Percentiles rank a stretch among this genome's conserved stretches.
phyloP scores from a whole-genome alignment of 257 asterid species.

The Nicotiana paniculata region DNA sequence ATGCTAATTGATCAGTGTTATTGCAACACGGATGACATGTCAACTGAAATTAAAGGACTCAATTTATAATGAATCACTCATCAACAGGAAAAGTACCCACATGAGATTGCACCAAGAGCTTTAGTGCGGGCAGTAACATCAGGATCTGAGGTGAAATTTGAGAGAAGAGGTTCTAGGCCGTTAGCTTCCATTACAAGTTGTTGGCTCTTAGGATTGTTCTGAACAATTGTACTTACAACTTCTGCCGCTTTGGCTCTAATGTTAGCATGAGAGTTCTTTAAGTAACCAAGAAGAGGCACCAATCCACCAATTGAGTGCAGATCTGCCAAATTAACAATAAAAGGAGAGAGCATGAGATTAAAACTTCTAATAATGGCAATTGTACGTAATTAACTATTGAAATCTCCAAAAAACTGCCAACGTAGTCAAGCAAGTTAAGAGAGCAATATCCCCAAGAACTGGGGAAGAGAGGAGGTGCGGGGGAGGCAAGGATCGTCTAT shows the following conservation, averaged over 20 bases:
- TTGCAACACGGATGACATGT: not conserved
- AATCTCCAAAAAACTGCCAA: not conserved
- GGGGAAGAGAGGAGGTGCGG: not conserved
- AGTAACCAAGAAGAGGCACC: slow-evolving; percentile 65
- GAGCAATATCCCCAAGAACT: not conserved
- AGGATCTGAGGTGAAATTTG: slow-evolving; percentile 66
- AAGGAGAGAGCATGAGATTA: not conserved
- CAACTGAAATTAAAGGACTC: not conserved
- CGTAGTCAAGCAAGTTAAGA: not conserved
- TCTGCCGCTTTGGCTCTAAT: slow-evolving; percentile 94
- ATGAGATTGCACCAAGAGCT: slow-evolving; percentile 88
- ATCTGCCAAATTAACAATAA: slow-evolving; percentile 30
- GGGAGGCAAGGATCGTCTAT: not conserved
- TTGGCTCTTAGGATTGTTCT: slow-evolving; percentile 87
- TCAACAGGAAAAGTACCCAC: slow-evolving; percentile 29
- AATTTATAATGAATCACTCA: not conserved
- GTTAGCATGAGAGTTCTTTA: slow-evolving; percentile 64
- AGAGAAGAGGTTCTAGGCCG: slow-evolving; percentile 67
- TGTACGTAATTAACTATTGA: not conserved
- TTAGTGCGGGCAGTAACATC: slow-evolving; percentile 72
- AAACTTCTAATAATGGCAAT: not conserved
- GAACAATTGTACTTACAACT: slow-evolving; percentile 82
- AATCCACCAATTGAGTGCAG: slow-evolving; percentile 89
- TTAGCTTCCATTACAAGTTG: slow-evolving; percentile 83
- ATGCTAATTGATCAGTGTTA: not conserved